phyloP scores from a whole-genome alignment of 1,284 basidiomycete genomes.

The Fomes fomentarius region DNA sequence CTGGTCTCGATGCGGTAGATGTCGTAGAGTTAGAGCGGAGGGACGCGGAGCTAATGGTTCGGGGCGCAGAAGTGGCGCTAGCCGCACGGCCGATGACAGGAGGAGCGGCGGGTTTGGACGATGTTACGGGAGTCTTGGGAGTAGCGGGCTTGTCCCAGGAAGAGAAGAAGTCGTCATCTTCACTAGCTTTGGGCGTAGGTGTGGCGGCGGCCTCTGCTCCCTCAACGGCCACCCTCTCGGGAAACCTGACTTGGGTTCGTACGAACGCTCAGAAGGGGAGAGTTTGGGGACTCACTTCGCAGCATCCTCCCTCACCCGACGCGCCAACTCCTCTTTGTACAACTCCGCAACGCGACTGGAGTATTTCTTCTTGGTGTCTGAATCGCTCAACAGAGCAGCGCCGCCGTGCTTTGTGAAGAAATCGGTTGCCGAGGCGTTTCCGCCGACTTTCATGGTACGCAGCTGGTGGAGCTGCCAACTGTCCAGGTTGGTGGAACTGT shows the following conservation, averaged over 20 bases:
- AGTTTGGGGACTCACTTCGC: constrained; percentile 54
- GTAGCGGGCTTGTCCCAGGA: constrained; percentile 89
- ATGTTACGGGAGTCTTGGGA: constrained; percentile 50
- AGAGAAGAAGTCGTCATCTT: constrained; percentile 93
- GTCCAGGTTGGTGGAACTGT: constrained; percentile 98
- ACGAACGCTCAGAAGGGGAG: neutral
- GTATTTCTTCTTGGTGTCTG: constrained; percentile 91
- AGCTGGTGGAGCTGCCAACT: constrained; percentile 92
- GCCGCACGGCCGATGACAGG: constrained; percentile 56
- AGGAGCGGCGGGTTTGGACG: constrained; percentile 57
- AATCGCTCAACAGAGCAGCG: constrained; percentile 66
- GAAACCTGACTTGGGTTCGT: constrained; percentile 53
- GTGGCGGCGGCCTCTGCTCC: constrained; percentile 57
- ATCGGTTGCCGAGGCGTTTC: constrained; percentile 87
- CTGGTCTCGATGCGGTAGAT: constrained; percentile 39
- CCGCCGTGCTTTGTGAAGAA: constrained; percentile 93
- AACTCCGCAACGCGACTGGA: constrained; percentile 80
- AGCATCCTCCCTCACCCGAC: constrained; percentile 83
- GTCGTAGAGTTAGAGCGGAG: constrained; percentile 49
- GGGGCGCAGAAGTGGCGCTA: constrained; percentile 48
- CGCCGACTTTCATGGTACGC: constrained; percentile 95
- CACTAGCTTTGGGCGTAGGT: constrained; percentile 41
- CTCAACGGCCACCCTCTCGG: constrained; percentile 78
- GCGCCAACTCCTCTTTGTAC: constrained; percentile 92
- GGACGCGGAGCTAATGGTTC: constrained; percentile 67